Evolutionary conservation across 371 early-diverging fungal species (phyloP).

Genomic region (Catenaria anguillulae): DNA sequence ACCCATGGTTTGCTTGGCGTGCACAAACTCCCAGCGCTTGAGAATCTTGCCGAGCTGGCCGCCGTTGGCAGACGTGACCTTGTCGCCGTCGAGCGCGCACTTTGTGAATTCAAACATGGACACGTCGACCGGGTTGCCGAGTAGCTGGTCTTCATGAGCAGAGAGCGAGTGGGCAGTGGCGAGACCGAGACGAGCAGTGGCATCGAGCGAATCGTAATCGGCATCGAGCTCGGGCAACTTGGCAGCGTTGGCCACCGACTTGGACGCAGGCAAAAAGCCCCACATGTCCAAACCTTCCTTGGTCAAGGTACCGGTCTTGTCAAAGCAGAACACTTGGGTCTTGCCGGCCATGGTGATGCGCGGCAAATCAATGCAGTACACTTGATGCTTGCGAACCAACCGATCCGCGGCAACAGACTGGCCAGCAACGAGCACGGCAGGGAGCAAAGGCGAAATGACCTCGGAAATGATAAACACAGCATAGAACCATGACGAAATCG

Average conservation of each 20-base stretch:
- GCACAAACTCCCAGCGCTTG: slow-evolving; percentile 73
- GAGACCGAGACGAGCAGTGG: background rate
- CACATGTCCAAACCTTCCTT: slow-evolving; percentile 55
- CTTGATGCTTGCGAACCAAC: slow-evolving; percentile 34
- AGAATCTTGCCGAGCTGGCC: slow-evolving; percentile 17
- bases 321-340: slow-evolving; percentile 84
- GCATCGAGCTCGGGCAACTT: slow-evolving; percentile 14
- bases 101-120: slow-evolving; percentile 71
- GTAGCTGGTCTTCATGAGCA: slow-evolving; percentile 8
- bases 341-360: slow-evolving; percentile 80
- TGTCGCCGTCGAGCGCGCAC: slow-evolving; percentile 22
- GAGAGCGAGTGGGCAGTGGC: background rate
- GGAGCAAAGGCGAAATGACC: slow-evolving; percentile 46
- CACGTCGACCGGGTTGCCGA: slow-evolving; percentile 87
- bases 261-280: slow-evolving; percentile 19
- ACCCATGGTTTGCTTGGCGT: slow-evolving; percentile 68
- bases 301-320: slow-evolving; percentile 74
- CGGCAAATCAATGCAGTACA: slow-evolving; percentile 59
- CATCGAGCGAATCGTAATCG: slow-evolving; percentile 8
- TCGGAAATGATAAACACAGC: slow-evolving; percentile 53
- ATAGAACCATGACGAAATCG: slow-evolving; percentile 40
- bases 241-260: background rate
- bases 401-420: slow-evolving; percentile 69
- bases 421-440: slow-evolving; percentile 79
- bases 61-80: slow-evolving; percentile 19